Evolutionary conservation across 2,329 filamentous ascomycete species (phyloP).

Genomic region (Pseudopyrenochaeta lycopersici): DNA sequence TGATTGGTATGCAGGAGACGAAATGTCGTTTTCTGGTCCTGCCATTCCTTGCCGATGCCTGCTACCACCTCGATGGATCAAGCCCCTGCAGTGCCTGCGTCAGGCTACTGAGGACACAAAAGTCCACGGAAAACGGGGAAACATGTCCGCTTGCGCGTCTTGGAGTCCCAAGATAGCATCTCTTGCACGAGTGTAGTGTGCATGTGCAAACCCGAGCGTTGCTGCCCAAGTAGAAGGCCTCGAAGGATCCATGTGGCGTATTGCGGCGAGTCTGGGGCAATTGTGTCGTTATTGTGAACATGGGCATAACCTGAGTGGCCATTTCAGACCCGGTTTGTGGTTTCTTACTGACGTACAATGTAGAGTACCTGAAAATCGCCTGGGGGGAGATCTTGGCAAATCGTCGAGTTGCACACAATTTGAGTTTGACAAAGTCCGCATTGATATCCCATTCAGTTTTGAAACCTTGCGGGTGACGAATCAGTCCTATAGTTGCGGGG

Average conservation of each 20-base stretch:
- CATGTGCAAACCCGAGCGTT: not conserved
- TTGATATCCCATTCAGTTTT: constrained; percentile 9
- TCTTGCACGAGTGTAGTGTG: not conserved
- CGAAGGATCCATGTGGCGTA: constrained; percentile 10
- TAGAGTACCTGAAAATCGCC: constrained; percentile 1
- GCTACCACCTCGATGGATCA: constrained; percentile 12
- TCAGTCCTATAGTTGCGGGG: constrained; percentile 10
- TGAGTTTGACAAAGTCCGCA: constrained; percentile 5
- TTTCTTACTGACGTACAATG: not conserved
- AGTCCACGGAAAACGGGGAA: constrained; percentile 11
- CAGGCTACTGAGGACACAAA: constrained; percentile 2
- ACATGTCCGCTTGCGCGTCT: constrained; percentile 15
- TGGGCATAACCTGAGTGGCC: not conserved
- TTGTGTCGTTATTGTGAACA: not conserved
- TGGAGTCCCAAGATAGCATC: constrained; percentile 4
- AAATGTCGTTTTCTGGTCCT: constrained; percentile 20
- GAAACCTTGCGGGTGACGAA: constrained; percentile 22
- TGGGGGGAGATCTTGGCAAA: constrained; percentile 1
- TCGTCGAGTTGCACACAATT: constrained; percentile 8
- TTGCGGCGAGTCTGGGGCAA: not conserved
- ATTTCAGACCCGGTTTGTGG: not conserved
- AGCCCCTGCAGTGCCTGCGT: not conserved
- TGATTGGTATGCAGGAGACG: constrained; percentile 17
- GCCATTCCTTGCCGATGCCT: constrained; percentile 10
- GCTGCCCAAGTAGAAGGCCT: not conserved